Conservation (phyloP, 169 alveolate species). For the Sarcocystis neurona region DNA sequence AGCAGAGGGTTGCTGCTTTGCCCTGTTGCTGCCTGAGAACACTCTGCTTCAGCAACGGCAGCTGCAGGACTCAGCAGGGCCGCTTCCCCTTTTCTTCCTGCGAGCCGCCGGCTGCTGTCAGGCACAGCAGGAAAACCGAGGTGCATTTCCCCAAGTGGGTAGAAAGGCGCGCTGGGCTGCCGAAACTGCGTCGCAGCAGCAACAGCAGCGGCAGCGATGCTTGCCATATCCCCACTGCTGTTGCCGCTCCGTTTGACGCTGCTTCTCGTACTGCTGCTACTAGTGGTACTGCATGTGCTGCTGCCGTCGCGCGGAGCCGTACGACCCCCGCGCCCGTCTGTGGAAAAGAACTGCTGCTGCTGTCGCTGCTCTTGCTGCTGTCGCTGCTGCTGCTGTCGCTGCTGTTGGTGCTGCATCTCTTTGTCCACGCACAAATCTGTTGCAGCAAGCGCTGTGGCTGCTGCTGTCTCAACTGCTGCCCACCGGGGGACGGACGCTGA, state of each 20-base stretch:
- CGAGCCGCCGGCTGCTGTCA: not conserved
- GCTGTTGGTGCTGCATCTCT: no score
- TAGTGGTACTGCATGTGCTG: not conserved
- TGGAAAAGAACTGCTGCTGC: no score
- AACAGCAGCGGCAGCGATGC: slow-evolving; percentile 4
- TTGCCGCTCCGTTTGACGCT: not conserved
- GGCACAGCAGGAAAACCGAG: not conserved
- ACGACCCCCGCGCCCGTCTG: no score
- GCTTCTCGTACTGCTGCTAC: not conserved
- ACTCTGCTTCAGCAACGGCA: no score
- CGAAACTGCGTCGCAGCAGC: slow-evolving; percentile 9
- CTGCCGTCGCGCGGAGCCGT: no score
- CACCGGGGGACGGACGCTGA: not conserved
- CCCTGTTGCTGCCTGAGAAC: no score
- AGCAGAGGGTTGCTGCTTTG: no score
- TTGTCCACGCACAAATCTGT: no score
- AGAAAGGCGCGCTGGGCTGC: slow-evolving; percentile 10
- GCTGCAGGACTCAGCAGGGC: no score
- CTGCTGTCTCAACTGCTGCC: not conserved
- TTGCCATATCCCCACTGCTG: not conserved
- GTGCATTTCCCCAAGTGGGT: slow-evolving; percentile 21
- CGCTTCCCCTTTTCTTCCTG: no score
- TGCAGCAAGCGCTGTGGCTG: no score
- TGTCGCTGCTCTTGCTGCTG: not conserved
- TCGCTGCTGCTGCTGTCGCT: no score